Evolutionary conservation across 1,139 yeast genomes (phyloP), one percentile per base, ranked within the genome.

Genomic region (Debaryomycetaceae sp.): DNA sequence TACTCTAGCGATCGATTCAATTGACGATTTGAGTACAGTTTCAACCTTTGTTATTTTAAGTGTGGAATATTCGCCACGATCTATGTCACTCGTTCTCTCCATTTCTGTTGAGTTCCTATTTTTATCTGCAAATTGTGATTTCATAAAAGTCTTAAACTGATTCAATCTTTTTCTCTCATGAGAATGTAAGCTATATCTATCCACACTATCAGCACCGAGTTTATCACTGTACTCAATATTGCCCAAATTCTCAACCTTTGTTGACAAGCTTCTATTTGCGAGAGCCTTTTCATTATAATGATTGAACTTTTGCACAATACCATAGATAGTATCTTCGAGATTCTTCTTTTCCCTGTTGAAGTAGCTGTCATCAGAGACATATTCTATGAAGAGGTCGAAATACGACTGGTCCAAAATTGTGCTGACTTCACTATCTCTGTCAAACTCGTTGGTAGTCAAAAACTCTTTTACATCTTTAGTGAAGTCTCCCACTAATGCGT

Each of bases 1-100:
- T 6, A 85, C 73, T 56, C 98, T 74, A 3, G 95, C 86, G 6
- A 89, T 72, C 1, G 93, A 78, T 63, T 91, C 98, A 29, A 90
- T 87, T 4, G 85, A 77, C 29, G 88, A 79, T 52, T 83, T 83
- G 38, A 90, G 68, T 47, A 88, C 76, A 1, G 75, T 69, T 54
- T 88, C 93, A 3, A 87, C 83, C 36, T 73, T 68, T 13, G 67
- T 58, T 11, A 82, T 56, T 35, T 71, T 71, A 42, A 79, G 63
- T 8, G 65, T 59, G 1, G 65, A 54, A 43, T 60, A 66, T 37
- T 63, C 65, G 33, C 56, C 60, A 23, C 63, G 62, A 24, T 62
- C 63, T 5, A 55, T 40, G 34, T 57, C 59, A 7, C 45, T 20
- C 17, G 50, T 52, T 13, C 47, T 39, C 31, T 56, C 62, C 7